phyloP scores from a whole-genome alignment of 2,329 filamentous ascomycete genomes.

The Penicillium sp. region DNA sequence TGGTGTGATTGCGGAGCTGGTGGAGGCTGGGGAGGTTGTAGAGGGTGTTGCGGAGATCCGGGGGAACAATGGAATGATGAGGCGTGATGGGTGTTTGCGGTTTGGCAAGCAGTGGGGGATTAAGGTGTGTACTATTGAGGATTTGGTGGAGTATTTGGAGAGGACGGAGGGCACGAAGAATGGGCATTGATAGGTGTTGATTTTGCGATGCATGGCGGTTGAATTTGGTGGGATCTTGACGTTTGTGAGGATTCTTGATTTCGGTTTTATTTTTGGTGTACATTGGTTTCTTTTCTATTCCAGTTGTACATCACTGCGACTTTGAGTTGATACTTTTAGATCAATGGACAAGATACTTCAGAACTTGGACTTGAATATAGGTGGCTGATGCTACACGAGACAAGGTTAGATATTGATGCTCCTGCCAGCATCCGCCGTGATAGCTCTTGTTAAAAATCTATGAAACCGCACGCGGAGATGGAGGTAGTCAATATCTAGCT shows the following conservation, averaged over 20 bases:
- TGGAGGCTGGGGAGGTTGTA: constrained; percentile 79
- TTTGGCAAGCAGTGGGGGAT: constrained; percentile 90
- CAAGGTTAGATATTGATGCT: not conserved
- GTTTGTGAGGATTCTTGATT: not conserved
- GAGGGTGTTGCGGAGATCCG: constrained; percentile 66
- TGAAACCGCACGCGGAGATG: not conserved
- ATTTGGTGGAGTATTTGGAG: constrained; percentile 78
- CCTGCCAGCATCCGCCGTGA: not conserved
- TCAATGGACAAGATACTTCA: constrained; percentile 17
- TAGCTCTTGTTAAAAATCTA: not conserved
- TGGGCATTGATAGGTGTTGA: constrained; percentile 35
- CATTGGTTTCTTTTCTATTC: constrained; percentile 10
- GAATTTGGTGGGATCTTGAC: not conserved
- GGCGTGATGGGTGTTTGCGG: constrained; percentile 80
- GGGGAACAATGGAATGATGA: constrained; percentile 81
- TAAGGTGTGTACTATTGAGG: constrained; percentile 94
- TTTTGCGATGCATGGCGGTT: not conserved
- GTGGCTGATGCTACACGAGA: too few species aligned
- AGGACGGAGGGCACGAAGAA: constrained; percentile 64
- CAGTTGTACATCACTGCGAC: constrained; percentile 20
- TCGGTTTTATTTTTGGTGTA: not conserved
- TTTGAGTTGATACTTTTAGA: constrained; percentile 21
- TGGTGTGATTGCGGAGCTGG: constrained; percentile 87
- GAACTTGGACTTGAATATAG: not conserved
- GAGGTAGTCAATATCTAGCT: not conserved